Evolutionary conservation across 164 flowering plant species (phyloP), one percentile per base, ranked within the genome.

Genomic region (Euptelea pleiosperma): DNA sequence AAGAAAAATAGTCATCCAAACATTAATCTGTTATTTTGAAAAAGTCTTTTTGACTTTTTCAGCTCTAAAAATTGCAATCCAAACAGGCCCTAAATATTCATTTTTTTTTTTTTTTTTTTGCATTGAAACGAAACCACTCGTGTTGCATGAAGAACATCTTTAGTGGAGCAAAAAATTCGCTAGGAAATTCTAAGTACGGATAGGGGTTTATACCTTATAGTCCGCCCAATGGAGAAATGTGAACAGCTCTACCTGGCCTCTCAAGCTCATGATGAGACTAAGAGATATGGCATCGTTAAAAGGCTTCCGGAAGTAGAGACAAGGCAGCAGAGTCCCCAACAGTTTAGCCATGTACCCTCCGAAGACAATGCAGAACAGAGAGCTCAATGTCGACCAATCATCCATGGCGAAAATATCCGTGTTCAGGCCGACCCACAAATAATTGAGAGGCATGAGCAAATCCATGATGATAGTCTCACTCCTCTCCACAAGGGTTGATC

Each of bases 191-290:
- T n/a, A n/a, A n/a, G n/a, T n/a, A n/a, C n/a, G n/a, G n/a, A n/a
- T n/a, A n/a, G n/a, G n/a, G n/a, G n/a, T n/a, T n/a, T n/a, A n/a
- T 68, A 83, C 89, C 82, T 58, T 58, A 47, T 69, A 65, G 44
- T 81, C 85, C 61, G 67, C 39, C 86, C 84, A 84, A 25, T 75
- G 83, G 4, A 75, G 25, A 49, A 66, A 75, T 55, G 78, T 6
- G 2, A 83, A 4, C 31, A 77, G 18, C 72, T 88, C 96, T 1
- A 75, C 72, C 26, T 79, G 73, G 21, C 96, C 96, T 66, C 86
- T 73, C 2, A 78, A 51, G 59, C 75, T 75, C 71, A 81, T 12
- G 14, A 88, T 63, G 18, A 88, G 69, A 55, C 80, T 60, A 3
- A 85, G 68, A 3, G 75, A 47, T 24, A 82, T 21, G 14, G 80